A percentile compares a stretch with the other conserved stretches of the same genome.
Conservation (phyloP, 2,329 filamentous ascomycete genomes). For the Fusarium pseudoanthophilum region DNA sequence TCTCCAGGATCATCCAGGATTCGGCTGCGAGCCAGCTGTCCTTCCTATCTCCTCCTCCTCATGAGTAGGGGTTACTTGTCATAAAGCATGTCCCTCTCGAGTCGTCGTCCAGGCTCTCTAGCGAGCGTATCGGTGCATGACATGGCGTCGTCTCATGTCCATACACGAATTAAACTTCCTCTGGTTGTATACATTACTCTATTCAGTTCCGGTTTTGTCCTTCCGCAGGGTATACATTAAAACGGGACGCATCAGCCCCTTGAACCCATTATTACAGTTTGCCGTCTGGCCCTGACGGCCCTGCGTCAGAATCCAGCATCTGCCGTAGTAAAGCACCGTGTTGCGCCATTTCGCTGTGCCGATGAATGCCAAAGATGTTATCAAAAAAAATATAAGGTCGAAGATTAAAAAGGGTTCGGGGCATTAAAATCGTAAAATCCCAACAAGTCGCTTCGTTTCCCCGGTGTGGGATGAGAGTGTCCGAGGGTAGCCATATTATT, state of each 20-base stretch:
- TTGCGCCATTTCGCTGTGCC: slow-evolving; percentile 55
- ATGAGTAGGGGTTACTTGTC: slow-evolving; percentile 30
- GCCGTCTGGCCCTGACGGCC: slow-evolving; percentile 42
- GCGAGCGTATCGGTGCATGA: slow-evolving; percentile 50
- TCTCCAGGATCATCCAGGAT: slow-evolving; percentile 33
- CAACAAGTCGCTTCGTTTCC: slow-evolving; percentile 18
- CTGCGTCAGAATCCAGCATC: slow-evolving; percentile 44
- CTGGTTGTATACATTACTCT: slow-evolving; percentile 55
- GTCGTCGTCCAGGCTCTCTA: slow-evolving; percentile 43
- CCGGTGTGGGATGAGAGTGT: slow-evolving; percentile 25
- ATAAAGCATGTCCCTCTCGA: slow-evolving; percentile 17
- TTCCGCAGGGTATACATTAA: slow-evolving; percentile 47
- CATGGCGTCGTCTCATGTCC: slow-evolving; percentile 37
- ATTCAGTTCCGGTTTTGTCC: slow-evolving; percentile 45
- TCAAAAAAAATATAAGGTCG: slow-evolving; percentile 42
- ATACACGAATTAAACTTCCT: slow-evolving; percentile 52
- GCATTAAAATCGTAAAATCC: slow-evolving; percentile 47
- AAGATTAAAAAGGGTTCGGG: slow-evolving; percentile 48
- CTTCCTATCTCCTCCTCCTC: slow-evolving; percentile 34
- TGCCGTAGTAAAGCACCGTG: slow-evolving; percentile 45
- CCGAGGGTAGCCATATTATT: slow-evolving; percentile 3
- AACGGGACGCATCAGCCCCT: slow-evolving; percentile 27
- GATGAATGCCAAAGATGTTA: slow-evolving; percentile 55
- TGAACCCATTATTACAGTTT: slow-evolving; percentile 45
- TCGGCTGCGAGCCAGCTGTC: slow-evolving; percentile 22